Percentiles rank a stretch among this genome's conserved stretches.
These are phyloP conservation scores for Taxillus chinensis DNA, from an alignment of 164 flowering plant species.

Conservation along the genomic window DNA sequence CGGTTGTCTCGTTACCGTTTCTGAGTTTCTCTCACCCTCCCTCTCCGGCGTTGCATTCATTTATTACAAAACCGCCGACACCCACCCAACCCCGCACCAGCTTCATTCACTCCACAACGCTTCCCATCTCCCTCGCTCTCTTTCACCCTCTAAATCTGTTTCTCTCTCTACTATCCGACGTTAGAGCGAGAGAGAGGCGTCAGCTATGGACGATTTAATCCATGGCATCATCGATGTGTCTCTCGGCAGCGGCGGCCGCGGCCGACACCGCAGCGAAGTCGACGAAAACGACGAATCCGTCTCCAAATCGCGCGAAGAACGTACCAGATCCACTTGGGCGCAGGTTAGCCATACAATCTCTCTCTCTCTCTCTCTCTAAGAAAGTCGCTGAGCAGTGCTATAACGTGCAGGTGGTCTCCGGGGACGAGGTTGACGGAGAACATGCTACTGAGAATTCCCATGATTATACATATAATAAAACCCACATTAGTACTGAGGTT, in stretches of 20 bases:
- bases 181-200: not conserved
- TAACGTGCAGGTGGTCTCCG: constrained; percentile 50
- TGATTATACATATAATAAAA: constrained; percentile 1
- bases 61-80: constrained; percentile 8
- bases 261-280: constrained; percentile 4
- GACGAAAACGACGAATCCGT: constrained; percentile 2
- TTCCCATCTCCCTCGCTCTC: not conserved
- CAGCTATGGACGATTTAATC: constrained; percentile 68
- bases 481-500: constrained; percentile 17
- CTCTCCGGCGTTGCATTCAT: too few relatives aligned
- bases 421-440: constrained; percentile 35
- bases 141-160: not conserved
- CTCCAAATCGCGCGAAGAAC: constrained; percentile 47
- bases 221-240: constrained; percentile 71
- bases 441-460: constrained; percentile 6
- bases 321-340: constrained; percentile 84
- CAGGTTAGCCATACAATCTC: constrained; percentile 27
- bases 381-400: not conserved
- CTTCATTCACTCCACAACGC: not conserved
- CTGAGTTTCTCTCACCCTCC: too few relatives aligned
- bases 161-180: not conserved
- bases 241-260: constrained; percentile 24
- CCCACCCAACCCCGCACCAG: not conserved
- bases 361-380: too few relatives aligned
- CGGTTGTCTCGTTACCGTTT: too few relatives aligned